A percentile compares a stretch with the other conserved stretches of the same genome.
phyloP scores from a whole-genome alignment of 805 yeast species.

The Zygoascus ofunaensis region DNA sequence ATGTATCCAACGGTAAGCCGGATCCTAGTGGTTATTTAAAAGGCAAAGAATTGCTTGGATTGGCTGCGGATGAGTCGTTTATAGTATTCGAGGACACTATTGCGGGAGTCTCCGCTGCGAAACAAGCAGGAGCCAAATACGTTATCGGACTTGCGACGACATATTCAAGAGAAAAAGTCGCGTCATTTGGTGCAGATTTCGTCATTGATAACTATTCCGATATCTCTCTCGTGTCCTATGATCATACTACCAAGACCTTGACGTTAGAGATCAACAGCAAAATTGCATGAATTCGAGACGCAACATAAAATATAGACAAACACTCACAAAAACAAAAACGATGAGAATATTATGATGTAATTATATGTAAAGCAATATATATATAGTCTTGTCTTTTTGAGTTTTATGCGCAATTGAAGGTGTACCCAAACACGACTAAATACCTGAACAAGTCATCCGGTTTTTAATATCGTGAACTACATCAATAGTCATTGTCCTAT shows the following conservation, averaged over 20 bases:
- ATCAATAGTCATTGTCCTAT: not conserved
- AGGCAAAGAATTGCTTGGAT: constrained; percentile 30
- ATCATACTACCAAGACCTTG: constrained; percentile 49
- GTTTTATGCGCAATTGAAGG: too few species aligned
- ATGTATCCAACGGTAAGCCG: constrained; percentile 70
- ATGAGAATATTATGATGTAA: too few species aligned
- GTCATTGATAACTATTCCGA: not conserved
- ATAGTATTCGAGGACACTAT: constrained; percentile 77
- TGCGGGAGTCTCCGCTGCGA: constrained; percentile 74
- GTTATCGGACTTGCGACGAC: constrained; percentile 76
- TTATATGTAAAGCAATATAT: too few species aligned
- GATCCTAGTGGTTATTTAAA: constrained; percentile 65
- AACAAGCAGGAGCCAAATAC: constrained; percentile 61
- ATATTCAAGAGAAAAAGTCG: constrained; percentile 46
- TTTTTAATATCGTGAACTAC: too few species aligned
- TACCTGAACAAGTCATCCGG: too few species aligned
- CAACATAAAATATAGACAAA: too few species aligned
- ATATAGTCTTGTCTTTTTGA: too few species aligned
- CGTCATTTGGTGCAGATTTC: not conserved
- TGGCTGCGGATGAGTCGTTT: constrained; percentile 19
- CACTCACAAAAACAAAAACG: too few species aligned
- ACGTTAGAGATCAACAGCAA: constrained; percentile 27
- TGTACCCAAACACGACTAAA: too few species aligned
- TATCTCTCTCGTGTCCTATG: not conserved
- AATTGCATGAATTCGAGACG: too few species aligned